A percentile compares a stretch with the other conserved stretches of the same genome.
Conservation (phyloP, 129 eudicot genomes). For the Kitagawia praeruptora region DNA sequence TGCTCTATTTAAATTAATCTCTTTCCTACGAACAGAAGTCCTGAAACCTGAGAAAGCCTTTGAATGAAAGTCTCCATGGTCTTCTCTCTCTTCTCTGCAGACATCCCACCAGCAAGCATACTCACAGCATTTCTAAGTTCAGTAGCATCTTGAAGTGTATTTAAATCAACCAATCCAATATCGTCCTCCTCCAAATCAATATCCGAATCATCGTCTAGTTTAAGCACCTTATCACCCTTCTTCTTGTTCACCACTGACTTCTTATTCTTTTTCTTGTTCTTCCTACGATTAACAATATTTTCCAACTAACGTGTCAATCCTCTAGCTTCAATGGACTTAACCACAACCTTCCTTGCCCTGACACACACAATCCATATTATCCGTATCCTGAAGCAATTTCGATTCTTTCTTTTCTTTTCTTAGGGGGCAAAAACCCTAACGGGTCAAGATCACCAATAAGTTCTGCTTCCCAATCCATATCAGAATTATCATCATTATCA, state of each 20-base stretch:
- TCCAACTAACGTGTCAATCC: slow-evolving; percentile 57
- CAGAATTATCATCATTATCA: slow-evolving; percentile 11
- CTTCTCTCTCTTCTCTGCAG: slow-evolving; percentile 51
- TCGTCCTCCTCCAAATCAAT: slow-evolving; percentile 33
- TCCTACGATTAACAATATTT: slow-evolving; percentile 34
- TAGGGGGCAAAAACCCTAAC: slow-evolving; percentile 24
- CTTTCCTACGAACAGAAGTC: slow-evolving; percentile 68
- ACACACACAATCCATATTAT: slow-evolving; percentile 78
- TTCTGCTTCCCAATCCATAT: slow-evolving; percentile 64
- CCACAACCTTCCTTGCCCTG: slow-evolving; percentile 80
- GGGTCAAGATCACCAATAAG: slow-evolving; percentile 56
- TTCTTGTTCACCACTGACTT: slow-evolving; percentile 17
- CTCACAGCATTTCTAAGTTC: slow-evolving; percentile 38
- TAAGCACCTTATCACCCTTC: slow-evolving; percentile 17
- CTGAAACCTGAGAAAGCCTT: slow-evolving; percentile 65
- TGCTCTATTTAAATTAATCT: slow-evolving; percentile 54
- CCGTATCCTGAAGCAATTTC: slow-evolving; percentile 42
- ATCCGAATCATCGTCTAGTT: slow-evolving; percentile 14
- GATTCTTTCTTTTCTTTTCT: slow-evolving; percentile 38
- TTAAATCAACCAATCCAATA: slow-evolving; percentile 24
- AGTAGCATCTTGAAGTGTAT: slow-evolving; percentile 22
- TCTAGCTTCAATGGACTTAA: slow-evolving; percentile 70
- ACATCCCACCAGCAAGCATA: slow-evolving; percentile 73
- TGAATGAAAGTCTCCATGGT: slow-evolving; percentile 53
- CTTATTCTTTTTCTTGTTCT: slow-evolving; percentile 45